Conservation (phyloP, 164 flowering plant genomes). For the Cinnamomum micranthum region DNA sequence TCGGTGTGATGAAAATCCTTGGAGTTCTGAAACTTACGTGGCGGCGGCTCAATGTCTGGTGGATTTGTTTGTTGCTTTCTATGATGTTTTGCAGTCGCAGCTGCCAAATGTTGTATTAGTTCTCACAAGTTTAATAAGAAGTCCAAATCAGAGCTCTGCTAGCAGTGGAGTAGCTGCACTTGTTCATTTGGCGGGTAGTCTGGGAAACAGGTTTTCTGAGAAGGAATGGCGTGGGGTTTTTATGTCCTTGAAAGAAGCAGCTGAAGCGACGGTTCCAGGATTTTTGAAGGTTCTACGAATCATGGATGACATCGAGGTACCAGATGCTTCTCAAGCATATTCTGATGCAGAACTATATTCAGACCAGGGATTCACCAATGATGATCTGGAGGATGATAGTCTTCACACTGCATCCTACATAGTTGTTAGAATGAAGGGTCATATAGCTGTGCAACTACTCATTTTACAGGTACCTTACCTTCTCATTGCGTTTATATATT, state of each 20-base stretch:
- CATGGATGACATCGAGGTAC: conserved; percentile 62
- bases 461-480: conserved; percentile 59
- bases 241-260: conserved; percentile 62
- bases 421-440: conserved; percentile 70
- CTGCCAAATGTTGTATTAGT: conserved; percentile 56
- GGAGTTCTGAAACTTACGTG: conserved; percentile 79
- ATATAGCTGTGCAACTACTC: conserved; percentile 73
- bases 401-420: conserved; percentile 77
- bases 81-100: conserved; percentile 56
- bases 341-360: conserved; percentile 46
- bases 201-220: conserved; percentile 58
- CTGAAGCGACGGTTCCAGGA: conserved; percentile 55
- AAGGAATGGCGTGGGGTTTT: conserved; percentile 79
- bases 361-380: conserved; percentile 42
- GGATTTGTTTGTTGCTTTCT: conserved; percentile 70
- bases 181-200: conserved; percentile 52
- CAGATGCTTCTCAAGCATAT: conserved; percentile 36
- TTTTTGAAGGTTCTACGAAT: conserved; percentile 53
- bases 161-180: conserved; percentile 76
- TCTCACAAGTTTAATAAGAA: conserved; percentile 50
- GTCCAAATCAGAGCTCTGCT: conserved; percentile 65
- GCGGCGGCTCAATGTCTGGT: conserved; percentile 74
- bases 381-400: conserved; percentile 72
- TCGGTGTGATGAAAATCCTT: conserved; percentile 37
- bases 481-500: conserved; percentile 9